Percentiles rank a stretch among this genome's conserved stretches.
Conservation (phyloP, 345 rosid species). For the Eucalyptus marginata region DNA sequence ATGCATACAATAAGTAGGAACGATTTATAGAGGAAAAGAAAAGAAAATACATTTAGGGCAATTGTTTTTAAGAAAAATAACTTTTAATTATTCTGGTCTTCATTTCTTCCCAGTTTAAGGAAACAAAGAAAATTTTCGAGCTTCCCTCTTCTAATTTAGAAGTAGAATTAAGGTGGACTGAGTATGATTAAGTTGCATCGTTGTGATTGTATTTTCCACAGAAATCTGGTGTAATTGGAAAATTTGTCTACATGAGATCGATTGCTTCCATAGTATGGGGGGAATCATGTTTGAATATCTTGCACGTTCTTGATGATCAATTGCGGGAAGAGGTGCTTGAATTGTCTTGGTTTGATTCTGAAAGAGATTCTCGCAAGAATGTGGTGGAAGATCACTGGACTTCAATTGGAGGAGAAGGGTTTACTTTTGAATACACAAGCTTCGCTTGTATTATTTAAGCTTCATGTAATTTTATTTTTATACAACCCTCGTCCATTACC, state of each 20-base stretch:
- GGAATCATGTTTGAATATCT: not conserved
- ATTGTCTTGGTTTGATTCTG: not conserved
- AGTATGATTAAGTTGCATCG: not conserved
- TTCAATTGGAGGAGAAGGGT: not conserved
- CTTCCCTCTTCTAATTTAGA: too few species aligned
- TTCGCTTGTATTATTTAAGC: not conserved
- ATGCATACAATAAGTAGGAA: not conserved
- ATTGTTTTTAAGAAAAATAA: too few species aligned
- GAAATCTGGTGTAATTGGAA: not conserved
- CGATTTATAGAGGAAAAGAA: too few species aligned
- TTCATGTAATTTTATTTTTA: not conserved
- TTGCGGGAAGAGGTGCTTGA: not conserved
- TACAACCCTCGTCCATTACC: not conserved
- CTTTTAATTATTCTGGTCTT: too few species aligned
- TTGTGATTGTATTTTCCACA: not conserved
- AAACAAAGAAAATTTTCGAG: too few species aligned
- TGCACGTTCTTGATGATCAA: not conserved
- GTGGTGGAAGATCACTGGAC: not conserved
- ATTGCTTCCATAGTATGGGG: not conserved
- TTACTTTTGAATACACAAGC: not conserved
- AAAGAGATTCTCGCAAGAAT: not conserved
- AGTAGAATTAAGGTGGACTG: not conserved
- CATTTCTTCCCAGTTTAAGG: too few species aligned
- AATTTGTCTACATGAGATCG: not conserved
- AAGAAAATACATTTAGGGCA: too few species aligned